Conservation (phyloP, 768 basidiomycete species). For the Epithele typhae region DNA sequence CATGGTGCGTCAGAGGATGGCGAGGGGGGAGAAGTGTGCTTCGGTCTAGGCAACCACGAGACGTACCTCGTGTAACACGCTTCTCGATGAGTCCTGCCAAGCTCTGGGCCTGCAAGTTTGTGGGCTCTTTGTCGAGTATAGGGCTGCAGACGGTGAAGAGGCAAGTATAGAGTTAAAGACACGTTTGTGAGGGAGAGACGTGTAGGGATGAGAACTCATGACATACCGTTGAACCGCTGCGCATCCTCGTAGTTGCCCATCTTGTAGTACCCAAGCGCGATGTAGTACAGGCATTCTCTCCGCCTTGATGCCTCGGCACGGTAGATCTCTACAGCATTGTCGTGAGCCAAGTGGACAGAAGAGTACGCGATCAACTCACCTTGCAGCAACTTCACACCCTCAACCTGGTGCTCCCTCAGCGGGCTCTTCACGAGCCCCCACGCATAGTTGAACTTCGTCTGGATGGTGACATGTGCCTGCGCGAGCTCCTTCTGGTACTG, state of each 20-base stretch:
- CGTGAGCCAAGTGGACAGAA: neutral
- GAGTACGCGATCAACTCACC: slow-evolving; percentile 40
- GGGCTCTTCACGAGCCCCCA: slow-evolving; percentile 97
- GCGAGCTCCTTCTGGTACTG: slow-evolving; percentile 89
- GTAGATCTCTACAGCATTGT: slow-evolving; percentile 68
- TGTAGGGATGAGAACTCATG: neutral
- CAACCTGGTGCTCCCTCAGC: slow-evolving; percentile 77
- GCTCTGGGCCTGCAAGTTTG: slow-evolving; percentile 90
- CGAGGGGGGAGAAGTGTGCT: neutral
- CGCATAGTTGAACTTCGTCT: slow-evolving; percentile 96
- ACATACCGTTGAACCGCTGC: slow-evolving; percentile 85
- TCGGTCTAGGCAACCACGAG: neutral
- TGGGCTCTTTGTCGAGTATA: slow-evolving; percentile 89
- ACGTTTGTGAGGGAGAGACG: neutral
- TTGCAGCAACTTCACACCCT: slow-evolving; percentile 89
- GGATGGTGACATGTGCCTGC: slow-evolving; percentile 82
- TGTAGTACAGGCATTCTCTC: slow-evolving; percentile 94
- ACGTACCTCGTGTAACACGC: slow-evolving; percentile 74
- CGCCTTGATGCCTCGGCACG: slow-evolving; percentile 80
- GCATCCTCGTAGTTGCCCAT: slow-evolving; percentile 94
- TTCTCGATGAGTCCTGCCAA: slow-evolving; percentile 82
- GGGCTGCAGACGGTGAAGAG: slow-evolving; percentile 44
- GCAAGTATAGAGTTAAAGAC: neutral
- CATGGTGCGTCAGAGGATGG: neutral
- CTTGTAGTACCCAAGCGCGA: slow-evolving; percentile 95